Evolutionary conservation across 305 asterid genomes (phyloP), one percentile per base, ranked within the genome.

Genomic region (Salvia sclarea): DNA sequence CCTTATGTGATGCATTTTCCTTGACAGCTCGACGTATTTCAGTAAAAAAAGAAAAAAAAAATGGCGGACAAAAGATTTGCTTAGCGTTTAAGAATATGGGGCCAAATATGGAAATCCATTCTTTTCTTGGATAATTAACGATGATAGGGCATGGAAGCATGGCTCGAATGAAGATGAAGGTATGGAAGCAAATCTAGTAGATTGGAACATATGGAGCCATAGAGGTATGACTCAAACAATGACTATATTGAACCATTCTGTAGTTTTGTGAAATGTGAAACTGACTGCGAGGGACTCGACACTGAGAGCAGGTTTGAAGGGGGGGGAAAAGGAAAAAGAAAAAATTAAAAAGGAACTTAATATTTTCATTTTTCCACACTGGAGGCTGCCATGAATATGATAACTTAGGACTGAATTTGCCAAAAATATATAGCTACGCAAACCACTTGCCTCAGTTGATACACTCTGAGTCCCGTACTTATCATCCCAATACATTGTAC

Each of bases 401-500:
- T 9, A 66, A 35, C 35, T 21, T 43, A 18, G 35, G 35, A 68
- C 49, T 40, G 24, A 64, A 58, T 67, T 67, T 49, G 40, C 47
- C 47, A 68, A 25, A 49, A 57, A 57, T 12, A 66, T 38, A 69
- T 1, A 30, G 33, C 64, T 35, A 65, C 18, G 2, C 20, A 68
- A 65, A 72, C 25, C 55, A 83, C 88, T 76, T 81, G 74, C 98
- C 87, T 90, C 98, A 66, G 81, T 87, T 30, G 98, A 93, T 72
- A 93, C 98, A 59, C 98, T 93, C 68, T 90, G 98, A 61, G 98
- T 93, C 72, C 98, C 98, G 70, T 90, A 93, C 67, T 93, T 93
- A 75, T 90, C 98, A 84, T 93, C 98, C 98, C 98, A 90, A 73
- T 93, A 93, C 98, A 93, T 93, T 8, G 97, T 90, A 78, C 96